Evolutionary conservation across 176 grass and related monocot genomes (phyloP).

Genomic region (Cymbopogon citratus): DNA sequence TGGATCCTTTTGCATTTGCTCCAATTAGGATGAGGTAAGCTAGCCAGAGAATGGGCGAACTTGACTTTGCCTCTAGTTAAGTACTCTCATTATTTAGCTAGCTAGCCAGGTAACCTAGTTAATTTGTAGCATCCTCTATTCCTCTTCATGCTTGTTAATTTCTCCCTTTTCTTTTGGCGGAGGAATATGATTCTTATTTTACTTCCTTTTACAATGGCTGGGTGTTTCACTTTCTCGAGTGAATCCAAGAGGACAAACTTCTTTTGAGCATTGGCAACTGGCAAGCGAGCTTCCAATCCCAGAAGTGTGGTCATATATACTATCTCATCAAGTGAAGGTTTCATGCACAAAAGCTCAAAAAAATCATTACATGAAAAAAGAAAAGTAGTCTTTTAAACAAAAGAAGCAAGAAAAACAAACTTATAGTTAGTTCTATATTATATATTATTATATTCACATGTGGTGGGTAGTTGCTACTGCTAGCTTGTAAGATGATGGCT

Average conservation of each 20-base stretch:
- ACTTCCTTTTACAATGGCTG: background rate
- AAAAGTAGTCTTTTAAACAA: background rate
- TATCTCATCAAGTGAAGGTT: background rate
- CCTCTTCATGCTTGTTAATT: background rate
- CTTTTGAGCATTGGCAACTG: background rate
- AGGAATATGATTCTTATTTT: background rate
- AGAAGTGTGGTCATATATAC: background rate
- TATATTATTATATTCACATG: background rate
- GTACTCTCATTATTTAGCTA: background rate
- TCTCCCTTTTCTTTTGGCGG: background rate
- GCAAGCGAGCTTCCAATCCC: background rate
- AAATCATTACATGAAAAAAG: background rate
- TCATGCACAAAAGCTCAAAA: background rate
- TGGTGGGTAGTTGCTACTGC: background rate
- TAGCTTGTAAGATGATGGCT: background rate
- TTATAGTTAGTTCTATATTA: background rate
- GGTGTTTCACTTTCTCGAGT: constrained; percentile 11
- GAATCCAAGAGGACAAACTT: background rate
- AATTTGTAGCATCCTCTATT: background rate
- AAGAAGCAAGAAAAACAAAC: background rate
- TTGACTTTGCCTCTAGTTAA: constrained; percentile 32
- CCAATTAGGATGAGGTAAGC: background rate
- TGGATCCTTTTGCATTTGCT: background rate
- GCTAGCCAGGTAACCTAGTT: background rate
- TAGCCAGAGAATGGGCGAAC: constrained; percentile 15